Percentiles rank a stretch among this genome's conserved stretches.
Conservation (phyloP, 2,329 filamentous ascomycete genomes). For the Sporothrix pallida region DNA sequence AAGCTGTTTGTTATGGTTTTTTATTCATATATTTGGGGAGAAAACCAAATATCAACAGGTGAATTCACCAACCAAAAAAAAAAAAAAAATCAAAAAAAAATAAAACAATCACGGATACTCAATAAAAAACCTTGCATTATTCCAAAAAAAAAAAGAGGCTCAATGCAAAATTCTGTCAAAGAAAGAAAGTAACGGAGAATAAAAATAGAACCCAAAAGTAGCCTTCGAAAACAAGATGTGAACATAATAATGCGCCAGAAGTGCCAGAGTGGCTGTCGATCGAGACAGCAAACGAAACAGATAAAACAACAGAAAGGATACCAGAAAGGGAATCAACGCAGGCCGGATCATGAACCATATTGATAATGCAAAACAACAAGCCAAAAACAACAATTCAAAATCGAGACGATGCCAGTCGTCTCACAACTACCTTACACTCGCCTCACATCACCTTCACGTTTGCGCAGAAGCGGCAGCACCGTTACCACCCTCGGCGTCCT, state of each 20-base stretch:
- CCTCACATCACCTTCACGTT: neutral
- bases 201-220: neutral
- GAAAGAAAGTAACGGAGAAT: neutral
- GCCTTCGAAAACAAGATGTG: neutral
- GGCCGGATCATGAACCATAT: neutral
- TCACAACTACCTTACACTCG: too few relatives aligned
- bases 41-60: neutral
- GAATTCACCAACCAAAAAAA: neutral
- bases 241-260: neutral
- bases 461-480: neutral
- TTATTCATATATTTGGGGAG: neutral
- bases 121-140: neutral
- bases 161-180: neutral
- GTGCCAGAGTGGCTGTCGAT: neutral
- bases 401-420: too few relatives aligned
- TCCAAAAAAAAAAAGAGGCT: neutral
- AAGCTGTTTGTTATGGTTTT: too few relatives aligned
- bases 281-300: neutral
- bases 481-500: neutral
- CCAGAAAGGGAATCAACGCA: conserved; percentile 7
- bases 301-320: neutral
- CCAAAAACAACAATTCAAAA: too few relatives aligned
- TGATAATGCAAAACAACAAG: neutral
- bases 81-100: neutral
- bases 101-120: too few relatives aligned